Base-by-base conservation (phyloP, 1,284 basidiomycete species). In the Puccinia horiana region DNA sequence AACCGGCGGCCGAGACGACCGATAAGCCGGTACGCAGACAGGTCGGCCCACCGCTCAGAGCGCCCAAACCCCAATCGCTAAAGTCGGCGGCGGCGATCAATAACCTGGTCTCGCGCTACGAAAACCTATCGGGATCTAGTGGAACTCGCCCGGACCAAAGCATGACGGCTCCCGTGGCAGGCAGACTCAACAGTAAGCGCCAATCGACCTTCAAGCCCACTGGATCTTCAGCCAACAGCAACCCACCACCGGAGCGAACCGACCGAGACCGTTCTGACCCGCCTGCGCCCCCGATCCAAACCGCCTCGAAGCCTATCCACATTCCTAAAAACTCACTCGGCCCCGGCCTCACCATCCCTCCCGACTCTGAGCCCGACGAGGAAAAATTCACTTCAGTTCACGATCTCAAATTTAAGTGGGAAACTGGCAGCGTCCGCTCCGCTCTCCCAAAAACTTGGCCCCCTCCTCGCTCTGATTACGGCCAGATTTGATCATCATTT, bases 1-100 rank as follows among this genome's bases (percentile, higher is more conserved):
- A 26, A 20, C 26, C 29, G 52, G 35, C 11, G 42, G 40, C 37
- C 11, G 11, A 12, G 0, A 12, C 61, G 52, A 26, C 42, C 14
- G 40, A n/a, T 6, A 29, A 35, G 54, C 56, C 52, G n/a, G 11
- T 23, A 0, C 37, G 49, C 4, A 75, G 72, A 11, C 40, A 23
- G n/a, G 37, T 54, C 26, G 72, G 58, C 11, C 80, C 80, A 1
- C 80, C 80, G 29, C 44, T 81, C 3, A 42, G 72, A 35, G 80
- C 80, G n/a, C 80, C 80, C 23, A 81, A 81, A 26, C 80, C 80
- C 6, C 80, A 75, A n/a, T 81, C 80, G 20, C 63, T 81, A 42
- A 81, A 81, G 35, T 81, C 80, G 3, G 61, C 58, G 4, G 80
- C 72, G 12, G 80, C 80, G 40, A 81, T 81, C 32, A 75, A n/a